A percentile compares a stretch with the other conserved stretches of the same genome.
These are phyloP conservation scores for barrel medic (Medicago truncatula) DNA, from an alignment of 306 rosid species.

Conservation along the genomic window DNA sequence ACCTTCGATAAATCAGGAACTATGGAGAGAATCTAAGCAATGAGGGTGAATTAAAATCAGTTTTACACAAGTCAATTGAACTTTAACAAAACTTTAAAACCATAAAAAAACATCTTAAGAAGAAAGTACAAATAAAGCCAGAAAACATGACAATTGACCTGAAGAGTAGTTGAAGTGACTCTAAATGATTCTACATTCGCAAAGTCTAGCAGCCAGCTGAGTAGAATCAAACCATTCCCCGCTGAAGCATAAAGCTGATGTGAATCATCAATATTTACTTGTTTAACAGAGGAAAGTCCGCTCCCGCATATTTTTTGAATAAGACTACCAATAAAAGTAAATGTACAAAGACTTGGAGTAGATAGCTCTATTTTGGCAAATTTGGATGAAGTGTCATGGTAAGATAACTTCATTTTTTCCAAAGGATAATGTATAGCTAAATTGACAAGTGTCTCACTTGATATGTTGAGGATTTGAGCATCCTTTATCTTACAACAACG, in stretches of 20 bases:
- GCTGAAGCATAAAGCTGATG: no score
- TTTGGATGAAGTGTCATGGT: not conserved
- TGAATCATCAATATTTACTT: not conserved
- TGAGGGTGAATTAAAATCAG: not conserved
- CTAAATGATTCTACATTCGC: not conserved
- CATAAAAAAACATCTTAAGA: not conserved
- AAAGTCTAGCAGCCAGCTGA: not conserved
- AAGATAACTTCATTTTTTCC: not conserved
- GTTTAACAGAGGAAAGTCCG: constrained; percentile 3
- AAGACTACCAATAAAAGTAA: not conserved
- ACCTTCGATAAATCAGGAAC: constrained; percentile 11
- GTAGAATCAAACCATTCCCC: not conserved
- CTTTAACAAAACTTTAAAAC: not conserved
- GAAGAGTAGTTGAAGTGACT: constrained; percentile 20
- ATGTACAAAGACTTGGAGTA: not conserved
- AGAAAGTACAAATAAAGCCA: not conserved
- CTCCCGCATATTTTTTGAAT: not conserved
- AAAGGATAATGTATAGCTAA: not conserved
- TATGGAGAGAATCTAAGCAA: constrained; percentile 38
- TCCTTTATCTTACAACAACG: not conserved
- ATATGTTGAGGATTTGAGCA: not conserved
- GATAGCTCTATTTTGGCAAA: not conserved
- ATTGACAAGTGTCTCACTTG: not conserved
- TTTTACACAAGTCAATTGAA: not conserved
- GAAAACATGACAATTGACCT: not conserved